Base-by-base conservation (phyloP, 352 stramenopile species). In the Phytophthora aleatoria region DNA sequence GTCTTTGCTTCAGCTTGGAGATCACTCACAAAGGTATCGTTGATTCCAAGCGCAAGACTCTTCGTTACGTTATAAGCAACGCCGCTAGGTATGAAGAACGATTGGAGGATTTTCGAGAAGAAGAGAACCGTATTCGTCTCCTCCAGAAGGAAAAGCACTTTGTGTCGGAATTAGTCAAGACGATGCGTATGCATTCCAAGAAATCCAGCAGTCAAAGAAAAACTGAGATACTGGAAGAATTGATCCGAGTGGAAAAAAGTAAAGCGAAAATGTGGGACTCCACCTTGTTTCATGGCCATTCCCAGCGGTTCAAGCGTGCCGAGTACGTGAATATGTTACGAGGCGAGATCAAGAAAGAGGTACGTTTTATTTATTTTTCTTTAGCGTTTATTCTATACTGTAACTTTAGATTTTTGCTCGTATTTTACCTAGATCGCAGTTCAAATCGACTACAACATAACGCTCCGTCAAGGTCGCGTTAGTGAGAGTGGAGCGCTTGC, bases 101-200 rank as follows among this genome's bases (percentile, higher is more conserved):
- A 0, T 47, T 90, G 0, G 64, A 89, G 2, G 68, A 90, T 57
- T 92, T 94, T 53, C 70, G 81, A 24, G 74, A 91, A 43, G 85
- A 94, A 74, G 78, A 85, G 39, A 80, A 41, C 8, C 73, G 61
- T 2, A 61, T 75, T 35, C 66, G 56, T 1, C 54, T 83, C 5
- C 48, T 85, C 2, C 82, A 93, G 38, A 81, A 79, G 36, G 82
- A 91, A 28, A 69, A 79, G 2, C 82, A 92, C 35, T 77, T 91
- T 33, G 64, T 92, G 0, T 92, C 85, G 0, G 83, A 94, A 38
- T 41, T 91, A 5, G 73, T 92, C 9, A 92, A 92, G 50, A 91
- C 77, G 2, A 64, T 94, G 26, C 71, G 83, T 2, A 76, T 91
- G 67, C 83, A 94, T 53, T 68, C 77, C 0, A 86, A 88, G 50